Evolutionary conservation across 1,139 yeast genomes (phyloP), one percentile per base, ranked within the genome.

Genomic region (Candida tetrigidarum): DNA sequence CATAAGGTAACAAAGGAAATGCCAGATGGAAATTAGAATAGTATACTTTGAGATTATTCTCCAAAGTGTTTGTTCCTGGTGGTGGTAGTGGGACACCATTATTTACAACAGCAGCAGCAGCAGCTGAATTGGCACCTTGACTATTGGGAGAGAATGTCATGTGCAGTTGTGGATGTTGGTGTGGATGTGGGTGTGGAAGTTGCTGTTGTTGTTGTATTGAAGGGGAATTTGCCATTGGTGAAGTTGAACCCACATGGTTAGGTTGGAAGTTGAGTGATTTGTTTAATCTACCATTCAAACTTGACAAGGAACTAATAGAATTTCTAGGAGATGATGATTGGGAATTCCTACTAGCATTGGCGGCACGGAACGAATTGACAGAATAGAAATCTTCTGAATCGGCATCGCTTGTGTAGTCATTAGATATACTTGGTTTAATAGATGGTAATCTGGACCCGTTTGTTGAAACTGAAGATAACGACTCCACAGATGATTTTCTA

Each of bases 1-100:
- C 72, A 47, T 75, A 63, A 0, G 88, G 85, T 19, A 85, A 65
- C 0, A 84, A 66, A 5, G 90, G 88, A 56, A 83, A 78, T 22
- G 70, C 72, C 1, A 63, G 56, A 55, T 84, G 90, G 52, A 82
- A 72, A 43, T 70, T 75, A 23, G 71, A 62, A 56, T 82, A 84
- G 55, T 84, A 84, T 3, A 58, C 45, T 23, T 58, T 56, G 28
- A 72, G 50, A 46, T 67, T 66, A 23, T 49, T 33, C 15, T 54
- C 54, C 6, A 53, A 43, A 20, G 43, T 26, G 43, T 51, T 56
- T 15, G 53, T 15, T n/a, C n/a, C n/a, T n/a, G n/a, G n/a, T n/a
- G n/a, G n/a, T n/a, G n/a, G n/a, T n/a, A n/a, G n/a, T n/a, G n/a
- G n/a, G n/a, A n/a, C n/a, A n/a, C n/a, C n/a, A n/a, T n/a, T n/a